Evolutionary conservation across 371 early-diverging fungal species (phyloP), one percentile per base, ranked within the genome.

Genomic region (Mucor mucedo): DNA sequence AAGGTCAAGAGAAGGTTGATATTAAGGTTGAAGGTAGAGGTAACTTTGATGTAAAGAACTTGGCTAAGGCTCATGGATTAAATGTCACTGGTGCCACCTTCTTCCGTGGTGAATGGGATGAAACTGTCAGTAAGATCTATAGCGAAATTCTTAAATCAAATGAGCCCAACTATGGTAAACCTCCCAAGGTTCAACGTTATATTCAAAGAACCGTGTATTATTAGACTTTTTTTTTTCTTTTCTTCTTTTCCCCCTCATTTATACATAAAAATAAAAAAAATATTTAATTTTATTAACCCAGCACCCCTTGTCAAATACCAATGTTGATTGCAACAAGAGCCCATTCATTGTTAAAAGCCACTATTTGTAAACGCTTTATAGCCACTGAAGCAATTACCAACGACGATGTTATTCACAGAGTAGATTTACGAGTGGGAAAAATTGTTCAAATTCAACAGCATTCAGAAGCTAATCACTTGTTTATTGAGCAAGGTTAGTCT

Each of bases 371-470:
- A 14, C 35, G 61, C 10, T 44, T 40, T 6, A 58, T 53, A 28
- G 44, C 42, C 39, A 58, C 49, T 0, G 32, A 30, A 14, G 52
- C 5, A 10, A 67, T 78, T 40, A 32, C 60, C 1, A 50, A 54
- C 9, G 78, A 83, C n/a, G 86, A 85, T 50, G 67, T 71, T 7
- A 75, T 86, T 49, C 82, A 84, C 52, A 77, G 76, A 38, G 66
- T 94, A 50, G 89, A 94, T 71, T 79, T 94, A 16, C 75, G 88
- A n/a, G 89, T 94, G 29, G 94, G 93, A 10, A 82, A 86, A 63
- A 86, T 94, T 45, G 69, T 89, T 0, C 68, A 76, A 2, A 87
- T 91, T 21, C 70, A 84, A 30, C 56, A 64, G 14, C 94, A 94
- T 69, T 84, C 91, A 0, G 89, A 88, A 62, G 93, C 91, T 16